Evolutionary conservation across 768 basidiomycete genomes (phyloP).

Genomic region (Holtermannia corniformis): DNA sequence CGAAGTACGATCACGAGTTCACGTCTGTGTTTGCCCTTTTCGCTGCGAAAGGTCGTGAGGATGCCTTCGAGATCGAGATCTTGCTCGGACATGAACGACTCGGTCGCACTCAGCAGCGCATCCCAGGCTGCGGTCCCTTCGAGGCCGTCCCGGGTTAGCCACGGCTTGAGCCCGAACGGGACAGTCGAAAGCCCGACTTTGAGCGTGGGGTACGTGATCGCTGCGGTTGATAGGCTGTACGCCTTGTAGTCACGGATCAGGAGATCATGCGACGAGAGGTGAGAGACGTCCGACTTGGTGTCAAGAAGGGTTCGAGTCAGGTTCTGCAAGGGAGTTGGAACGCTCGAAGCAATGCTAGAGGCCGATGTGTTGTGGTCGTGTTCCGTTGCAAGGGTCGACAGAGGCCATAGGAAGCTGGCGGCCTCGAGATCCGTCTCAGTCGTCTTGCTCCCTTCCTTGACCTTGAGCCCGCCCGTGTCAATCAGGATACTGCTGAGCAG

Average conservation of each 20-base stretch:
- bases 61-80: slow-evolving; percentile 63
- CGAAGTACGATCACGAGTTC: slow-evolving; percentile 62
- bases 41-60: slow-evolving; percentile 57
- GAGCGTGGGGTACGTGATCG: slow-evolving; percentile 44
- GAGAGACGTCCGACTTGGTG: slow-evolving; percentile 61
- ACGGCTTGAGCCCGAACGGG: slow-evolving; percentile 56
- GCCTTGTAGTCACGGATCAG: slow-evolving; percentile 94
- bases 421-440: slow-evolving; percentile 56
- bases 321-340: slow-evolving; percentile 9
- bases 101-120: slow-evolving; percentile 42
- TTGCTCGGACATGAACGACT: slow-evolving; percentile 59
- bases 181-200: slow-evolving; percentile 74
- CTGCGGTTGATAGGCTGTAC: slow-evolving; percentile 52
- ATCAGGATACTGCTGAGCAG: slow-evolving; percentile 71
- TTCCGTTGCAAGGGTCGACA: slow-evolving; percentile 46
- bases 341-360: not conserved
- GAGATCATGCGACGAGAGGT: slow-evolving; percentile 63
- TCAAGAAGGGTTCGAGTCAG: slow-evolving; percentile 48
- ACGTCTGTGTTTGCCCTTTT: slow-evolving; percentile 51
- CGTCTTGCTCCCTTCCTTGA: slow-evolving; percentile 60
- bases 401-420: slow-evolving; percentile 55
- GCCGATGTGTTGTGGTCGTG: slow-evolving; percentile 5
- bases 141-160: slow-evolving; percentile 47
- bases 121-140: slow-evolving; percentile 29
- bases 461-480: slow-evolving; percentile 72